Conservation (phyloP, 2,329 filamentous ascomycete genomes). For the Ophiostoma himal-ulmi region DNA sequence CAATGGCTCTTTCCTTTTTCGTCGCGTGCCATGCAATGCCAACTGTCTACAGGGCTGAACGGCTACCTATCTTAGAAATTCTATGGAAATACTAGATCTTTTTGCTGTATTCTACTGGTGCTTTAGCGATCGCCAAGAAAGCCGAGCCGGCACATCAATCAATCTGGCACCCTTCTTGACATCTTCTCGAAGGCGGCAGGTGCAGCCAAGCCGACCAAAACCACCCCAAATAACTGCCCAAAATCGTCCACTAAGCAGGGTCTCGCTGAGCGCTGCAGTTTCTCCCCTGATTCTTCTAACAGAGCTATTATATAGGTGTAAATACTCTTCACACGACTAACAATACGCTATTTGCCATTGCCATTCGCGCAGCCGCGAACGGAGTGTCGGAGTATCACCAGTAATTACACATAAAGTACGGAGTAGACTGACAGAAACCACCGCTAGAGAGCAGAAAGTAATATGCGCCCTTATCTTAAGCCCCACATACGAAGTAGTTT, state of each 20-base stretch:
- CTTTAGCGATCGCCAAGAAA: background rate
- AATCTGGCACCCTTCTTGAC: background rate
- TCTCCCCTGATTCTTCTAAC: background rate
- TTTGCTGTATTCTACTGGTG: too few species aligned
- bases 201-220: background rate
- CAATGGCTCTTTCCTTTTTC: background rate
- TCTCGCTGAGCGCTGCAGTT: background rate
- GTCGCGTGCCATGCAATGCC: background rate
- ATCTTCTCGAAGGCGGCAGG: background rate
- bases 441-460: background rate
- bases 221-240: background rate
- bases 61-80: background rate
- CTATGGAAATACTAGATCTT: too few species aligned
- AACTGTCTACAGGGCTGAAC: background rate
- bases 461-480: background rate
- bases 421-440: background rate
- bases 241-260: background rate
- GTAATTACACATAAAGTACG: background rate
- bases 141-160: conserved; percentile 9
- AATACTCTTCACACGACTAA: background rate
- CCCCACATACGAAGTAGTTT: background rate
- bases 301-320: background rate
- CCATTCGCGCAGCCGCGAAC: background rate
- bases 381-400: background rate
- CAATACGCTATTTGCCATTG: background rate